Base-by-base conservation (phyloP, 2,329 filamentous ascomycete genomes). In the Nannizzia gypsea region DNA sequence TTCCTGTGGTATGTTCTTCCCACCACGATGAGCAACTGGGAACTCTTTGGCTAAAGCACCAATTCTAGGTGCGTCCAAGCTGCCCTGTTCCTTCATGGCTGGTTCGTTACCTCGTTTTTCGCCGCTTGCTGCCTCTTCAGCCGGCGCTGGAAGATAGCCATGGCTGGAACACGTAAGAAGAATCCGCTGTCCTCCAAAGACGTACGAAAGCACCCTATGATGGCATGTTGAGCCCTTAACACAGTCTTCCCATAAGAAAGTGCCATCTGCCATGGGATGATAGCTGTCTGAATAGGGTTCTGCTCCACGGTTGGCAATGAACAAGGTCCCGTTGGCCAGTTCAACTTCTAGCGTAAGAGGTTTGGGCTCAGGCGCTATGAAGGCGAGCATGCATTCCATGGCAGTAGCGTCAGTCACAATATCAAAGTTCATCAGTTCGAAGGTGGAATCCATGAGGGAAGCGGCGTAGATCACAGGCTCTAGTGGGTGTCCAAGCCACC, bases 221-320 rank as follows among this genome's bases (percentile, higher is more conserved):
- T 89, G 83, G 0, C 82, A 83, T 1, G 71, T 72, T 0, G 84
- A 88, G 0, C 76, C 74, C 52, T 74, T 76, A 0, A 83, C 79
- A 0, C 76, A 76, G 0, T 65, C 9, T 8, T 81, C 79, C 84
- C 85, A 88, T 3, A 11, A 11, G 31, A 36, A 11, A 36, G 31
- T 11, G 31, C 4, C 31, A 36, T 36, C 31, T 13, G 13, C 31
- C 9, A 36, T 8, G 13, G 31, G 31, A 3, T 36, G 31, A 3
- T 36, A 36, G 31, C 31, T 36, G 31, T 13, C 9, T 36, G 31
- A 0, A 86, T 86, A 15, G 65, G 84, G 83, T 0, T 80, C 78
- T 50, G 81, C 83, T 65, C 86, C 84, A 22, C 81, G 77, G 0
- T 85, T 81, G 11, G 85, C 69, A 56, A 89, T 78, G 70, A 88